A percentile compares a stretch with the other conserved stretches of the same genome.
phyloP scores from a whole-genome alignment of 805 yeast genomes.

The Huiozyma sinensis region DNA sequence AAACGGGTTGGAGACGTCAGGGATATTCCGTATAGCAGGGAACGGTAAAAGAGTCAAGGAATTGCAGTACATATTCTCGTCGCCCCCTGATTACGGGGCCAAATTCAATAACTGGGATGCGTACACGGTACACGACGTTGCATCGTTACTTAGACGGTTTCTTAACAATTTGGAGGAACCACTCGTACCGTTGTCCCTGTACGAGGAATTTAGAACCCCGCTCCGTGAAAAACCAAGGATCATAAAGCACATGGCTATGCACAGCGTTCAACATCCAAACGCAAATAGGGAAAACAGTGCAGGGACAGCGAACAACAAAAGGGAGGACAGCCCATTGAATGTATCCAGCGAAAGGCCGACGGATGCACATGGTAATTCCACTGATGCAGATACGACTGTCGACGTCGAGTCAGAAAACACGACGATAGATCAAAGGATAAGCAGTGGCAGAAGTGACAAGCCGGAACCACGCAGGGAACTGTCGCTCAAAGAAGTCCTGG shows the following conservation, averaged over 20 bases:
- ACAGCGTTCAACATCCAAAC: constrained; percentile 29
- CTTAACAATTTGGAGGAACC: constrained; percentile 88
- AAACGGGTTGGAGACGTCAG: constrained; percentile 71
- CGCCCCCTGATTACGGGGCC: constrained; percentile 85
- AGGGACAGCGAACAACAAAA: not conserved
- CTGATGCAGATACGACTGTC: not conserved
- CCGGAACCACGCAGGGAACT: not conserved
- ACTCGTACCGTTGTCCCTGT: constrained; percentile 65
- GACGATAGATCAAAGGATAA: constrained; percentile 1
- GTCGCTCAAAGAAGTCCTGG: not conserved
- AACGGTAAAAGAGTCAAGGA: constrained; percentile 80
- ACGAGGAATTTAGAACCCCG: constrained; percentile 72
- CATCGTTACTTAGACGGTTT: constrained; percentile 76
- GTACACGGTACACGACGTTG: constrained; percentile 93
- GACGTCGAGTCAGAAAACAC: constrained; percentile 13
- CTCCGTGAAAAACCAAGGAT: constrained; percentile 55
- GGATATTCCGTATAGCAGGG: constrained; percentile 90
- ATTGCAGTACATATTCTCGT: constrained; percentile 69
- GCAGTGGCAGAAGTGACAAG: not conserved
- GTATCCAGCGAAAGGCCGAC: not conserved
- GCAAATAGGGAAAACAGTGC: constrained; percentile 23
- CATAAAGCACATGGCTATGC: constrained; percentile 49
- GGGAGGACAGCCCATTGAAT: not conserved
- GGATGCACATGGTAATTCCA: not conserved
- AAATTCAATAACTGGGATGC: constrained; percentile 78